Evolutionary conservation across 495 filamentous ascomycete species (phyloP), one percentile per base, ranked within the genome.

Genomic region (Podospora conica): DNA sequence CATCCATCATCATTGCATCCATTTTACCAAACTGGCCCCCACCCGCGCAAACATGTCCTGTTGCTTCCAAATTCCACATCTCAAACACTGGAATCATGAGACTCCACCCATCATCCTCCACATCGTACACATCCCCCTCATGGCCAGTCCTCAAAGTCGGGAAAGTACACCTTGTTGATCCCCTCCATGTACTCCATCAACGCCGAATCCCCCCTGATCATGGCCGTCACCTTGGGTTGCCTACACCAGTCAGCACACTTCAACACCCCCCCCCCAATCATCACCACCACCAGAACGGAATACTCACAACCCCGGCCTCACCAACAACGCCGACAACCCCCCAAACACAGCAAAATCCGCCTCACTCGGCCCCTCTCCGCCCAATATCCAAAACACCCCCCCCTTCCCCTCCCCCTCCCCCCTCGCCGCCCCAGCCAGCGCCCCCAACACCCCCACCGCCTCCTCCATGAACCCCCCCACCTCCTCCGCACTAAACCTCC

Each of bases 271-370:
- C 27, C 23, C 27, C 54, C 21, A 55, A 21, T 6, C 20, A 8
- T 40, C n/a, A 20, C 23, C 62, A 24, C 25, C 23, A 21, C 15
- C n/a, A 6, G 11, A 15, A 1, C 18, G 10, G 2, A 25, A 55
- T 10, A 66, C 67, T 66, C 31, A 70, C 68, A 58, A 27, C 11
- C 24, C 27, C 20, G 18, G 21, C 31, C 58, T 57, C 31, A 82
- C 69, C 57, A 86, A 70, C 12, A 64, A 74, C 53, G 75, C 75
- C 31, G 75, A 70, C 40, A 86, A 71, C 70, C 83, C 84, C 1
- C 81, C 84, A 76, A 81, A 86, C 11, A 87, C 18, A 0, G 74
- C 70, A 55, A 80, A 75, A 73, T 87, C 86, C 3, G 76, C 80
- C 66, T 86, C 85, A 5, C 79, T 81, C 8, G 84, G 84, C 18